Conservation (phyloP, 306 rosid species). For the Urtica urens region DNA sequence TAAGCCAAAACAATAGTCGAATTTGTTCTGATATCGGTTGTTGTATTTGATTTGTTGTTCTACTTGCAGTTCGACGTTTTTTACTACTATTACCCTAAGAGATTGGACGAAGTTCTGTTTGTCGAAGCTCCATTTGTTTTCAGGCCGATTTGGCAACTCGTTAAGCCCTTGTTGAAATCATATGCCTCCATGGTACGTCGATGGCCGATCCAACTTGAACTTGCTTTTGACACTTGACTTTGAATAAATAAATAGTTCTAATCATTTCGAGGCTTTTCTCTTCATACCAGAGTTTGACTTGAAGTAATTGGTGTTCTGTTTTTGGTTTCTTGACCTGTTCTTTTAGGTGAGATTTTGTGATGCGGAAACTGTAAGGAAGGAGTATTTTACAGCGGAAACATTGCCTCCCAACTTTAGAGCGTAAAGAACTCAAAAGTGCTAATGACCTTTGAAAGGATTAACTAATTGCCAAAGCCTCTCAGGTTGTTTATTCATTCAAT, state of each 20-base stretch:
- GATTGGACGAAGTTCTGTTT: conserved; percentile 68
- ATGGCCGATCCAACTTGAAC: background rate
- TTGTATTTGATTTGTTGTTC: conserved; percentile 7
- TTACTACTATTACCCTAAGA: conserved; percentile 75
- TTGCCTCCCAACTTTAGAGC: conserved; percentile 54
- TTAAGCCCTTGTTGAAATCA: conserved; percentile 68
- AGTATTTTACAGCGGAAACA: conserved; percentile 60
- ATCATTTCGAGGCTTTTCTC: background rate
- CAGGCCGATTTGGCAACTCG: conserved; percentile 76
- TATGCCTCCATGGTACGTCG: conserved; percentile 80
- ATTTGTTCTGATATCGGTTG: no score
- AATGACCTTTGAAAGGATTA: background rate
- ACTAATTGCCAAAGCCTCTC: background rate
- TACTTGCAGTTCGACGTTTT: conserved; percentile 71
- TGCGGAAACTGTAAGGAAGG: conserved; percentile 51
- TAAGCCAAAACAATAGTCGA: background rate
- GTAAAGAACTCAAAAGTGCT: conserved; percentile 18
- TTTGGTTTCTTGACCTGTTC: background rate
- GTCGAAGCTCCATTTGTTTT: conserved; percentile 85
- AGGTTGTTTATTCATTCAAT: background rate
- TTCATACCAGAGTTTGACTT: background rate
- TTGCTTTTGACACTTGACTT: background rate
- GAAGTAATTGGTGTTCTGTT: background rate
- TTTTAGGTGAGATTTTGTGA: conserved; percentile 84
- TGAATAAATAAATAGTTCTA: background rate